Evolutionary conservation across 225 moss, liverwort and hornwort species (phyloP), one percentile per base, ranked within the genome.

Genomic region (Marchantia polymorpha): DNA sequence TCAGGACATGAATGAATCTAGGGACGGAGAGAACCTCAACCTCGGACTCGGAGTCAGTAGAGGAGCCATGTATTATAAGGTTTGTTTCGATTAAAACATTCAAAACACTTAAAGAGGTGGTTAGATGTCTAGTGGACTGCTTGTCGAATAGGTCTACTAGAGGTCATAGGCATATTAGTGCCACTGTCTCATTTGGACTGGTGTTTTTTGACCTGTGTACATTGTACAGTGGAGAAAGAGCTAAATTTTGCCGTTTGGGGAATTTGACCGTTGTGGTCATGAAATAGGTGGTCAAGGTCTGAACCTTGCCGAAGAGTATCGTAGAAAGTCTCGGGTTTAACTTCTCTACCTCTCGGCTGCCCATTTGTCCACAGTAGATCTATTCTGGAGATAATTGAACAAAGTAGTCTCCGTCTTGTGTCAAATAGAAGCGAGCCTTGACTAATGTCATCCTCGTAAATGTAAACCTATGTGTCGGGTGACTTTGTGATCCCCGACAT

Each of bases 61-160:
- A 73, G 54, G 29, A 73, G 73, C 15, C 27, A n/a, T 73, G 73
- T 73, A 73, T 16, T 16, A 73, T 55, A 73, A 53, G 52, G 26
- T 73, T 73, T 73, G 6, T 54, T 9, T 27, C 6, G n/a, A 69
- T 15, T 19, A 23, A 53, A 26, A 7, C 52, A 27, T 23, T 13
- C n/a, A n/a, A n/a, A n/a, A n/a, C n/a, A n/a, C n/a, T n/a, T 12
- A 51, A 72, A 72, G 72, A 73, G 54, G 49, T 11, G 53, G 73
- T 26, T n/a, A 7, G 29, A 54, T 26, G 73, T 26, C 53, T 6
- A 54, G 73, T 25, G 14, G 16, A 22, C 49, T 49, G 70, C 53
- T 54, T 52, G 73, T 73, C 54, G 49, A 54, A 26, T 73, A 54
- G 54, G 54, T 73, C 53, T 73, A 53, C 52, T n/a, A 52, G 72